These are phyloP conservation scores for Nephelium lappaceum DNA, from an alignment of 345 rosid species.

Conservation along the genomic window DNA sequence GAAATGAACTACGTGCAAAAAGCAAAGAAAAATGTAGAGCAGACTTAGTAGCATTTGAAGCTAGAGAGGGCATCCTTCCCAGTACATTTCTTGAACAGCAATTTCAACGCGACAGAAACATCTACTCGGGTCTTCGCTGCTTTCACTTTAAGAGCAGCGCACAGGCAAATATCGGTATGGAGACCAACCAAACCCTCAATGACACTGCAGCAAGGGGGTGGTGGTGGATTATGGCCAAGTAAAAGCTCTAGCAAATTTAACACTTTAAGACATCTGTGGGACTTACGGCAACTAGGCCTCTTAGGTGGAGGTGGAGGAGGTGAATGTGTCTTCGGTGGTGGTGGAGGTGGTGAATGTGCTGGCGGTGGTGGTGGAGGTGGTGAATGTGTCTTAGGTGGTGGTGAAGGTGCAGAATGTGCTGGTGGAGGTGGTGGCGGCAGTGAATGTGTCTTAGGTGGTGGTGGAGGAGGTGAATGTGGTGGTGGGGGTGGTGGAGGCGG, in stretches of 20 bases:
- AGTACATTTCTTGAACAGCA: not conserved
- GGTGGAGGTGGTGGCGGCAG: not conserved
- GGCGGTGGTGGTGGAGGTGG: not conserved
- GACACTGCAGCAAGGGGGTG: no score
- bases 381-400: not conserved
- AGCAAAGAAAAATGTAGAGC: not conserved
- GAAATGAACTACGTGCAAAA: not conserved
- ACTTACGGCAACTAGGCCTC: no score
- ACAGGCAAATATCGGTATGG: no score
- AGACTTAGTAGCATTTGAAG: not conserved
- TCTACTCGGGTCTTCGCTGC: no score
- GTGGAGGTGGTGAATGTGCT: not conserved
- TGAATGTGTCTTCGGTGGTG: not conserved
- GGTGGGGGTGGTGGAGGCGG: not conserved
- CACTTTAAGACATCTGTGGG: no score
- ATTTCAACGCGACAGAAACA: no score
- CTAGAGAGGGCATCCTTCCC: not conserved
- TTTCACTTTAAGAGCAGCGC: no score
- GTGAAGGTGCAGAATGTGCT: not conserved
- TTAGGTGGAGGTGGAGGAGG: no score
- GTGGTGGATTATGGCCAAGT: no score
- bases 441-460: not conserved
- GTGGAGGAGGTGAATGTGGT: not conserved
- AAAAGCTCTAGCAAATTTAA: no score
- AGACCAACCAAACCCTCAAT: no score